These are phyloP conservation scores for Medicago arabica DNA, from an alignment of 306 rosid species.

Conservation along the genomic window DNA sequence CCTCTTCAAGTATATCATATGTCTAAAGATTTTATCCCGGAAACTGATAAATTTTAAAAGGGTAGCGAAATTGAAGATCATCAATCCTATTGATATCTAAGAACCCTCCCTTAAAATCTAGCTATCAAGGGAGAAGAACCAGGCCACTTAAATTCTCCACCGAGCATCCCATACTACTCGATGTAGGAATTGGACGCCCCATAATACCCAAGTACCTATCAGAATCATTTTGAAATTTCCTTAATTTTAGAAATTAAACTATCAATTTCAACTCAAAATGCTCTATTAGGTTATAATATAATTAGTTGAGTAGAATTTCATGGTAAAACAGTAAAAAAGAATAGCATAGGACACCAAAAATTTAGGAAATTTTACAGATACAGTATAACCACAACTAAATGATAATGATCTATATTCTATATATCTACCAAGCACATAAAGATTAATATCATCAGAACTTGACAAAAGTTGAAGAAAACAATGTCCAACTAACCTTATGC, in stretches of 20 bases:
- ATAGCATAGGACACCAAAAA: not conserved
- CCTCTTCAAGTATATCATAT: too few relatives aligned
- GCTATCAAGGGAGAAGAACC: too few relatives aligned
- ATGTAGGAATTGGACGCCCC: too few relatives aligned
- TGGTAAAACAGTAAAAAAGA: too few relatives aligned
- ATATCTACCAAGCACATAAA: not conserved
- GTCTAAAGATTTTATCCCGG: not conserved
- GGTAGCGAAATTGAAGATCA: not conserved
- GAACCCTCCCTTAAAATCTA: too few relatives aligned
- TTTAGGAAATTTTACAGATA: not conserved
- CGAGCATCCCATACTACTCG: too few relatives aligned
- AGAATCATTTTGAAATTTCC: too few relatives aligned
- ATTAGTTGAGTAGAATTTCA: too few relatives aligned
- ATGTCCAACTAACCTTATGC: constrained; percentile 54
- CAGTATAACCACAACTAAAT: not conserved
- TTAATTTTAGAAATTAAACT: not conserved
- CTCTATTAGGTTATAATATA: not conserved
- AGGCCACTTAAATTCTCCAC: too few relatives aligned
- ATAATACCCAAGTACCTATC: too few relatives aligned
- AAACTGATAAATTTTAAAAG: not conserved
- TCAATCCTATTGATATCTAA: too few relatives aligned
- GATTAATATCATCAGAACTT: too few relatives aligned
- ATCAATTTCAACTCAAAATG: not conserved
- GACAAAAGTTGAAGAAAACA: not conserved
- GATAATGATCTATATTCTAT: not conserved